Evolutionary conservation across 176 grass and related monocot genomes (phyloP), one percentile per base, ranked within the genome.

Genomic region (Carex cristatella): DNA sequence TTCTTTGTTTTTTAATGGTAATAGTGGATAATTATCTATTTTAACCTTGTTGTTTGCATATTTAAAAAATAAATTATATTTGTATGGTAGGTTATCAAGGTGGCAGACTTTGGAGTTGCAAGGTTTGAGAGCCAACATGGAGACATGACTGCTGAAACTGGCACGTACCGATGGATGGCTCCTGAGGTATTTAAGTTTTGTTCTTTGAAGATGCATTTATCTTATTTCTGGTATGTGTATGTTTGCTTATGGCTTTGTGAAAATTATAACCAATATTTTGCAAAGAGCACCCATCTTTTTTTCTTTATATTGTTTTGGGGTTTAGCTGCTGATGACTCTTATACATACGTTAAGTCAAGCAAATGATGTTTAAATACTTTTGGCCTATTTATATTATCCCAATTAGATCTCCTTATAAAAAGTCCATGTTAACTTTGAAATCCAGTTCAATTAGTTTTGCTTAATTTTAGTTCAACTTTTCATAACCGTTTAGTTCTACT

Each of bases 131-230:
- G 86, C 85, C 80, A 92, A 86, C 66, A 85, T 32, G 96, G 91
- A 87, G 88, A 93, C 4, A 98, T 98, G 96, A 98, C 96, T 85
- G 93, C 91, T 64, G 96, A 98, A 92, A 98, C 96, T 79, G 96
- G 96, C 63, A 98, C 96, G 27, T 98, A 98, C 68, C 89, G 96
- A 70, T 98, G 96, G 96, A 98, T 98, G 96, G 96, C 93, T 18
- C 96, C 96, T 89, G 96, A 98, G 96, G 96, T 98, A 59, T 51
- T 77, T 51, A 51, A 10, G 60, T 19, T 30, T 15, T 82, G 56
- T 28, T 46, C 46, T 82, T 71, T 15, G 7, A 56, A 77, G 70
- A 63, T 86, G 3, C n/a, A 66, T 88, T 67, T 56, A 59, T 67
- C 40, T 15, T 79, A 10, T 70, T 27, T 23, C 67, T 87, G 19